Conservation (phyloP, 225 moss, liverwort and hornwort genomes). For the Pleurozium schreberi region DNA sequence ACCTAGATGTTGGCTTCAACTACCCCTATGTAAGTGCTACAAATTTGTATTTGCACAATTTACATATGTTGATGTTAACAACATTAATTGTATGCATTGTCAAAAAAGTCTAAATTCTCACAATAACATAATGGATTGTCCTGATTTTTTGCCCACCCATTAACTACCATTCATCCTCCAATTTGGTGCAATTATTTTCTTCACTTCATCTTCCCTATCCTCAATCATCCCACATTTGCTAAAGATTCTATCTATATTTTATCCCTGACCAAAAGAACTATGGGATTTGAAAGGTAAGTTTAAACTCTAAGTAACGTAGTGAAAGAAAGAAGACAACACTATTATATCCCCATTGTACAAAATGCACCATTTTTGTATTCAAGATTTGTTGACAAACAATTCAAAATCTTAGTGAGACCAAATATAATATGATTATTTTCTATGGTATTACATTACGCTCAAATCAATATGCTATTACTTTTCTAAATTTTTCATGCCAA, state of each 20-base stretch:
- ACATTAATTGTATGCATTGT: no score
- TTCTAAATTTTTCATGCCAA: neutral
- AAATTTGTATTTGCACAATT: no score
- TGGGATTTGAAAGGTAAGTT: no score
- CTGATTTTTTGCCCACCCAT: neutral
- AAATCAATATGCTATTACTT: neutral
- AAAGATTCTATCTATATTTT: neutral
- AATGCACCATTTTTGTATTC: neutral
- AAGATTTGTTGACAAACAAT: neutral
- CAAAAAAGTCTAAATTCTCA: no score
- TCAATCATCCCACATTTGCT: neutral
- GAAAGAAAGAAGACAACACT: neutral
- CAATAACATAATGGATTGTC: no score
- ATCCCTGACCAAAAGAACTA: no score
- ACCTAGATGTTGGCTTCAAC: neutral
- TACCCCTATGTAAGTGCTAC: neutral
- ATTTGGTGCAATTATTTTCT: rapidly evolving
- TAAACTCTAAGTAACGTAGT: neutral
- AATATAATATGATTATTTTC: neutral
- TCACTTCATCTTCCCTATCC: rapidly evolving
- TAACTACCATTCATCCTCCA: no score
- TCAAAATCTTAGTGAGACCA: neutral
- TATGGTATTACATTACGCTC: neutral
- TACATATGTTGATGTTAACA: no score
- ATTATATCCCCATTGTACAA: no score